Conservation (phyloP, 2,329 filamentous ascomycete genomes). For the Beauveria sp. region DNA sequence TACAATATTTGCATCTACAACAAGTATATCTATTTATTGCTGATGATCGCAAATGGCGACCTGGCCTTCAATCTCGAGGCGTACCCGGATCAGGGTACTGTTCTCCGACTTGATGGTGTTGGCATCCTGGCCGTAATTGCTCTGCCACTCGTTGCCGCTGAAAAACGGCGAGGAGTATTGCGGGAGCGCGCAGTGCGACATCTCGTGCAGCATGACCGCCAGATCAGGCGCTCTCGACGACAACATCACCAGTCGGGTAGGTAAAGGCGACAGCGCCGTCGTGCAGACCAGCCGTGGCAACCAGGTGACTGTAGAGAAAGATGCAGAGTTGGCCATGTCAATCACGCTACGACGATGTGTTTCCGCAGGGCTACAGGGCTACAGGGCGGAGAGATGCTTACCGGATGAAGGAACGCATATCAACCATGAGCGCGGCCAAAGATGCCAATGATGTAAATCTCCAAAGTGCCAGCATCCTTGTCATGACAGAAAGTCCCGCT, state of each 20-base stretch:
- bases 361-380: background rate
- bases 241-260: too few species aligned
- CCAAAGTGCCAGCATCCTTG: slow-evolving; percentile 14
- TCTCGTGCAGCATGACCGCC: too few species aligned
- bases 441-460: slow-evolving; percentile 18
- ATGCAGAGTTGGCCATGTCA: background rate
- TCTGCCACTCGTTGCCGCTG: too few species aligned
- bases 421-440: slow-evolving; percentile 6
- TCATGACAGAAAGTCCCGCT: slow-evolving; percentile 22
- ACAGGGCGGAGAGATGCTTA: background rate
- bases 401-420: slow-evolving; percentile 10
- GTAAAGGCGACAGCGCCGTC: too few species aligned
- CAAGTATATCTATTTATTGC: background rate
- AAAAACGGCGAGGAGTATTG: too few species aligned
- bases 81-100: slow-evolving; percentile 11
- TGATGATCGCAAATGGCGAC: background rate
- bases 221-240: too few species aligned
- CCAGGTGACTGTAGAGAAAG: background rate
- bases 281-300: too few species aligned
- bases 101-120: slow-evolving; percentile 10
- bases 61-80: slow-evolving; percentile 4
- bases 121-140: too few species aligned
- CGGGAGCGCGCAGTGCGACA: too few species aligned
- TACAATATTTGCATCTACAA: background rate
- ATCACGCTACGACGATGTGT: background rate